These are phyloP conservation scores for Solanum chilense DNA, from an alignment of 257 asterid genomes.

Conservation along the genomic window DNA sequence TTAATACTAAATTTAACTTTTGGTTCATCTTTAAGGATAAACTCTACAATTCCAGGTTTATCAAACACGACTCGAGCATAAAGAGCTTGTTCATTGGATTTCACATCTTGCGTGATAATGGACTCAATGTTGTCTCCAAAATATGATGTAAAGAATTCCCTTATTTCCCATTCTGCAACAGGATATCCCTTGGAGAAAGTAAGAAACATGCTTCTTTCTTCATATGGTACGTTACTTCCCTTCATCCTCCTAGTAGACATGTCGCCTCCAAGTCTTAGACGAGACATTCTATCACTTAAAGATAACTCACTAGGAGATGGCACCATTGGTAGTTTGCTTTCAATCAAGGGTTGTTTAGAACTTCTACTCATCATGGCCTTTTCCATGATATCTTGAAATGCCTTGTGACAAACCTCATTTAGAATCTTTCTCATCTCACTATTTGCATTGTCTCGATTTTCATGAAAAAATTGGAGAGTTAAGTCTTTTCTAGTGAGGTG, in stretches of 20 bases:
- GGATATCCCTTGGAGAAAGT: slow-evolving; percentile 70
- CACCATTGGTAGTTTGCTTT: background rate
- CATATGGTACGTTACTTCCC: background rate
- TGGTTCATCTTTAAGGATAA: slow-evolving; percentile 26
- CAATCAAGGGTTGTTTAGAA: background rate
- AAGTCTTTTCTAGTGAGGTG: slow-evolving; percentile 13
- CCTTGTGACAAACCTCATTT: slow-evolving; percentile 18
- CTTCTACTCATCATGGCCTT: slow-evolving; percentile 13
- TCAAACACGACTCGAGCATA: slow-evolving; percentile 40
- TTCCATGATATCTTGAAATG: slow-evolving; percentile 32
- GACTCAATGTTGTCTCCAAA: slow-evolving; percentile 46
- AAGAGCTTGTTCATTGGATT: slow-evolving; percentile 31
- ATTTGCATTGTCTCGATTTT: slow-evolving; percentile 2
- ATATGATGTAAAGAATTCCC: slow-evolving; percentile 18
- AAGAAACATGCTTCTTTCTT: slow-evolving; percentile 41
- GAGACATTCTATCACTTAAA: slow-evolving; percentile 2
- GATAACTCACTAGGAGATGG: slow-evolving; percentile 1
- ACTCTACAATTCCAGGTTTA: slow-evolving; percentile 1
- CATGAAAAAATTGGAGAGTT: slow-evolving; percentile 17
- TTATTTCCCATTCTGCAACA: slow-evolving; percentile 34
- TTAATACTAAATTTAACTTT: slow-evolving; percentile 48
- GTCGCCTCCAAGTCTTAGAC: background rate
- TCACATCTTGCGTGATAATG: slow-evolving; percentile 40
- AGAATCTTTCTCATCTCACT: slow-evolving; percentile 10
- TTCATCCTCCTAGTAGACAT: background rate